A percentile compares a stretch with the other conserved stretches of the same genome.
Evolutionary conservation across 2,329 filamentous ascomycete genomes (phyloP).

Genomic region (Fusarium sp.): DNA sequence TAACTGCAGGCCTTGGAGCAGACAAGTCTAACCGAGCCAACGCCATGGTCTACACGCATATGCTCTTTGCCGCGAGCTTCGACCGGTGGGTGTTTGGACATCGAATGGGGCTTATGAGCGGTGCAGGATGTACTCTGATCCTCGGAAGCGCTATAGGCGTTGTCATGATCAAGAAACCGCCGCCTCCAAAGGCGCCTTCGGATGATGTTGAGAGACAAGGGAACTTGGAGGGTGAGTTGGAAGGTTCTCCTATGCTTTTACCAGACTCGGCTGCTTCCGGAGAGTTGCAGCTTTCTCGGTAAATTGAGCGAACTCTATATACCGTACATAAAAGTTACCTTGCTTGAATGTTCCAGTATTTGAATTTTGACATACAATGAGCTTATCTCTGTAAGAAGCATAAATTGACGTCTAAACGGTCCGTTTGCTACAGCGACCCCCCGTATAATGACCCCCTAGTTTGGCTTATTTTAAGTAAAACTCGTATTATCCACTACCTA

Average conservation of each 20-base stretch:
- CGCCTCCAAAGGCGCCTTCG: slow-evolving; percentile 38
- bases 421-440: no score
- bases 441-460: no score
- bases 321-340: background rate
- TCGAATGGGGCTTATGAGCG: slow-evolving; percentile 58
- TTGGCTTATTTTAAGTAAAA: no score
- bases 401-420: no score
- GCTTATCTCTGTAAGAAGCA: no score
- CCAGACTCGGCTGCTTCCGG: slow-evolving; percentile 44
- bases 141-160: slow-evolving; percentile 63
- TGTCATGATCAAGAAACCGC: slow-evolving; percentile 54
- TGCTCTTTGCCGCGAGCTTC: slow-evolving; percentile 64
- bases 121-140: slow-evolving; percentile 61
- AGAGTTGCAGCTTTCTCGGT: slow-evolving; percentile 29
- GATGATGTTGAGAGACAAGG: slow-evolving; percentile 50
- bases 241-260: slow-evolving; percentile 54
- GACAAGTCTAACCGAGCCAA: slow-evolving; percentile 71
- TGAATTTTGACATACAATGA: no score
- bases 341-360: no score
- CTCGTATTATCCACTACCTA: no score
- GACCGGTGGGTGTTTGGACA: slow-evolving; percentile 63
- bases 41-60: slow-evolving; percentile 66
- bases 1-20: slow-evolving; percentile 78
- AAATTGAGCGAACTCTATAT: background rate
- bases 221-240: slow-evolving; percentile 46